Base-by-base conservation (phyloP, 257 asterid genomes). In the Parsonsia alboflavescens region DNA sequence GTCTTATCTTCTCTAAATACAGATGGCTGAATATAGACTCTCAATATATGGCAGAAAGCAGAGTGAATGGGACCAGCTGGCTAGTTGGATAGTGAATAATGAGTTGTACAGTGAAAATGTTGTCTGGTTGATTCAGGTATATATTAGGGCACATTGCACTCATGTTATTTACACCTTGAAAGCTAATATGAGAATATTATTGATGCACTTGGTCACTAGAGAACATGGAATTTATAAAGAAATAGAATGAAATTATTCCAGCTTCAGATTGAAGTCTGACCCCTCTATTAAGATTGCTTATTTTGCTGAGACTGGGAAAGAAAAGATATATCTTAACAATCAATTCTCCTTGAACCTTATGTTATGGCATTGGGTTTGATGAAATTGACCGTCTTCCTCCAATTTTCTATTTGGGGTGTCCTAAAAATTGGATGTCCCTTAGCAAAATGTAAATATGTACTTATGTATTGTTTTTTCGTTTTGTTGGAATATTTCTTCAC, bases 51-150 rank as follows among this genome's bases (percentile, higher is more conserved):
- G 98, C 72, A 88, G 98, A 82, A 93, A 93, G 88, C 88, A 85
- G 96, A 91, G 98, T 54, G 98, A 93, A 83, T 91, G 97, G 98
- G 98, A 93, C 80, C 97, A 93, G 84, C 84, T 91, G 71, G 98
- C 97, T 33, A 93, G 98, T 84, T 93, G 98, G 98, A 91, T 93
- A 57, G 91, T 93, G 52, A 93, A 94, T 79, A 91, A 94, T 80
- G 92, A 89, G 76, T 82, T 94, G 62, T 91, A 90, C 83, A 86
- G 93, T 75, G 96, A 92, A 82, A 94, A 94, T 80, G 97, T 88
- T 86, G 99, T 92, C 70, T 94, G 99, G 99, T 80, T 94, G 85
- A 94, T 94, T 81, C 99, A 94, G 97, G 99, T 94, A 84, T 73
- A 57, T 26, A 22, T 9, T 10, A n/a, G 61, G 10, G 24, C 0